A percentile compares a stretch with the other conserved stretches of the same genome.
Evolutionary conservation across 1,139 yeast species (phyloP).

Genomic region (Suhomyces taliae): DNA sequence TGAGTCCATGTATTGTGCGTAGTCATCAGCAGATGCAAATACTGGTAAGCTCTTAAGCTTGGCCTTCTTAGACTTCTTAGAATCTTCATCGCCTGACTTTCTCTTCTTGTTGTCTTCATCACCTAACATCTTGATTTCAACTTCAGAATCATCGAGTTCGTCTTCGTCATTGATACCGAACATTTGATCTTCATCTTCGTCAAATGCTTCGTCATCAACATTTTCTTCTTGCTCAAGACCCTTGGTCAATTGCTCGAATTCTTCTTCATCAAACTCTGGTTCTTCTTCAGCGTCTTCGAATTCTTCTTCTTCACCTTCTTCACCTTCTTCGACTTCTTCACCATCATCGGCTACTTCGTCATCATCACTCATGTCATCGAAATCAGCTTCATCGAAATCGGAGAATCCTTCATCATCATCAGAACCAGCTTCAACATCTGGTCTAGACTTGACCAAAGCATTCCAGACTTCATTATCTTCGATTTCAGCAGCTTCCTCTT

Average conservation of each 20-base stretch:
- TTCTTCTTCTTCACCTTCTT: constrained; percentile 28
- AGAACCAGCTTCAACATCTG: constrained; percentile 67
- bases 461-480: constrained; percentile 86
- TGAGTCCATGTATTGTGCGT: constrained; percentile 70
- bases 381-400: constrained; percentile 53
- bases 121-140: constrained; percentile 23
- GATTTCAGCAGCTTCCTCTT: constrained; percentile 49
- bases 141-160: constrained; percentile 39
- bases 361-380: constrained; percentile 32
- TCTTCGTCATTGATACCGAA: constrained; percentile 38
- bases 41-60: constrained; percentile 73
- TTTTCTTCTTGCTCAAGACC: constrained; percentile 24
- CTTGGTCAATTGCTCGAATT: constrained; percentile 13
- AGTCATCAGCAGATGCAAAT: constrained; percentile 89
- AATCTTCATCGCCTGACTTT: constrained; percentile 16
- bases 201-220: constrained; percentile 20
- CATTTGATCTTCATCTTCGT: constrained; percentile 24
- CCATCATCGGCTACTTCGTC: constrained; percentile 25
- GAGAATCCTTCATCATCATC: constrained; percentile 47
- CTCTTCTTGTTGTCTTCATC: constrained; percentile 24
- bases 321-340: constrained; percentile 22
- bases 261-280: constrained; percentile 20
- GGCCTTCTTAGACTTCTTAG: constrained; percentile 49
- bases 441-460: constrained; percentile 81
- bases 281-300: constrained; percentile 25